Evolutionary conservation across 805 yeast genomes (phyloP).

Genomic region (Candida nitratophila): DNA sequence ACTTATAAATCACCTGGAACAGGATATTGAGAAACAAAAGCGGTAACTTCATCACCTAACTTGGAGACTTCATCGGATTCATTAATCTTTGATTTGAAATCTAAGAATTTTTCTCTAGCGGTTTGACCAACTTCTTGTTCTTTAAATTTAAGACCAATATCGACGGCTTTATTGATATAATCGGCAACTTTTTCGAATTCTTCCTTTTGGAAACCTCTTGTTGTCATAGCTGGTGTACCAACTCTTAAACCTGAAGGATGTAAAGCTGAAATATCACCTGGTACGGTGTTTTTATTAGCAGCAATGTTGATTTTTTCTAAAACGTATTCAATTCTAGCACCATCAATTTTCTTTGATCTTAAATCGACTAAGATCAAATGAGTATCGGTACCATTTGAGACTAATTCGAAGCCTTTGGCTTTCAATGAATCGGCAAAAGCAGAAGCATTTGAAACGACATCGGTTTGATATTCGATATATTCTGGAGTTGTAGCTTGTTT

Average conservation of each 20-base stretch:
- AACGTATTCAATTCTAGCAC: conserved; percentile 91
- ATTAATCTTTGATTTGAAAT: conserved; percentile 66
- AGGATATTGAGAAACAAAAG: conserved; percentile 71
- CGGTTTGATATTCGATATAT: conserved; percentile 77
- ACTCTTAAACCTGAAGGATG: conserved; percentile 95
- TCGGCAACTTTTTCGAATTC: conserved; percentile 79
- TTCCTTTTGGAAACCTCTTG: conserved; percentile 76
- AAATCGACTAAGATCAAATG: conserved; percentile 84
- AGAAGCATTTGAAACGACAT: conserved; percentile 76
- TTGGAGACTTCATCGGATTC: conserved; percentile 53
- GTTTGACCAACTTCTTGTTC: conserved; percentile 48
- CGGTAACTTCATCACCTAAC: conserved; percentile 58
- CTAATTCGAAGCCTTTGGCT: conserved; percentile 65
- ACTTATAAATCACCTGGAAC: conserved; percentile 77
- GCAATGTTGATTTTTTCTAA: conserved; percentile 90
- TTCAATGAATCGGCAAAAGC: conserved; percentile 64
- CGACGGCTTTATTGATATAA: conserved; percentile 74
- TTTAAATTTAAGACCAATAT: conserved; percentile 57
- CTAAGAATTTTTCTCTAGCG: conserved; percentile 53
- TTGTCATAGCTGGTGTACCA: conserved; percentile 98
- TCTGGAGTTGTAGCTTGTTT: conserved; percentile 89
- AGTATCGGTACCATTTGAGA: conserved; percentile 91
- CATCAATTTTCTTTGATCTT: conserved; percentile 77
- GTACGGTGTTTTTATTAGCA: conserved; percentile 91
- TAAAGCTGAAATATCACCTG: conserved; percentile 92